Evolutionary conservation across 2,329 filamentous ascomycete species (phyloP), one percentile per base, ranked within the genome.

Genomic region (Penicillium sp.): DNA sequence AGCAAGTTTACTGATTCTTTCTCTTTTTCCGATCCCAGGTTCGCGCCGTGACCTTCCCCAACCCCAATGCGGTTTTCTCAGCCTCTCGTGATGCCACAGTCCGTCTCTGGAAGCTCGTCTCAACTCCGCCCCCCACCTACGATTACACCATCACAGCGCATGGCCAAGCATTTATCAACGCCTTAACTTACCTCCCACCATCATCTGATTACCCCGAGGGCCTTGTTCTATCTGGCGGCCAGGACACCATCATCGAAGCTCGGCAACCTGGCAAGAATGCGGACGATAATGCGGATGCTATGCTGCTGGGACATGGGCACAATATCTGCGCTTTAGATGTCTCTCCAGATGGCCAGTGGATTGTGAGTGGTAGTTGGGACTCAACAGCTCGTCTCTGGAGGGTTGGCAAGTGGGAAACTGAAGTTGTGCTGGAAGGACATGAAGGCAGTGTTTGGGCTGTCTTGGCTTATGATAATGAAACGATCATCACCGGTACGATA

Each of bases 351-450:
- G 89, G 88, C 2, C 84, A 79, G 46, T 90, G 86, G 72, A 82
- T 98, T 41, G 87, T 97, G 47, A 98, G 93, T 63, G 95, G 93
- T 31, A 90, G 93, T 67, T 99, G 95, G 95, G 95, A 99, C 74
- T 86, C 86, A 29, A 89, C 92, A 62, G 93, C 91, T 27, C 88
- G 91, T 53, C 79, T 98, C 52, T 99, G 95, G 95, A 84, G 82
- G 61, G 79, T 95, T n/a, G 85, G 85, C 41, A 92, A 89, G 63
- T 97, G 93, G 90, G 91, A 96, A 70, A 85, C 85, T 10, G 85
- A 90, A 62, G 77, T 86, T 31, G 79, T 89, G 47, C 80, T 99
- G 19, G 78, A 85, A 46, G 92, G 91, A 5, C 92, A 97, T 69
- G 84, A 88, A 54, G 90, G 85, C 39, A 89, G 88, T 49, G 92